Base-by-base conservation (phyloP, 2,329 filamentous ascomycete species). In the Thielaviopsis punctulata region DNA sequence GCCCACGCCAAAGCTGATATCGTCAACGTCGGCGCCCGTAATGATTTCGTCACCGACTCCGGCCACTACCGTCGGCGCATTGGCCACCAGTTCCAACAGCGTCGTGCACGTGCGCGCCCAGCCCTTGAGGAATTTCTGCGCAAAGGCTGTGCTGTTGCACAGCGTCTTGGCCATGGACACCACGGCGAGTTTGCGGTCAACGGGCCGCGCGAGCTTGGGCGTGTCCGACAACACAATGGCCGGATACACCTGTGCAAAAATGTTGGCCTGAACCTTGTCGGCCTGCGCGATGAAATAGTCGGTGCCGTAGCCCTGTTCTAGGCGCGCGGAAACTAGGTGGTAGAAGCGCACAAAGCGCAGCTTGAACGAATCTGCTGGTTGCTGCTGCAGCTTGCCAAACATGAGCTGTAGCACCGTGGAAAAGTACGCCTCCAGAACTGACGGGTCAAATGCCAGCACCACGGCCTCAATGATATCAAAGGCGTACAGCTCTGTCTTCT, bases 81-180 rank as follows among this genome's bases (percentile, higher is more conserved):
- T 93, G 63, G 90, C 83, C 7, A 98, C 75, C 13, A 96, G 75
- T 60, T 90, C 87, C 43, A 98, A 75, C 55, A 98, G 73, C n/a
- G 84, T 81, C 63, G 90, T 85, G 63, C 86, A 92, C 2, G 88
- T 95, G 64, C 86, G 84, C 3, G 76, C 80, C 92, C 93, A 98
- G 44, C 92, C 89, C 67, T 92, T 90, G 60, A 82, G 76, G 63
- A 90, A 92, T 55, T 82, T 80, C 52, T 81, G 75, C 0, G 85
- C 84, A 62, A 98, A 96, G 0, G 85, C 80, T 59, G 82, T 73
- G 7, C 86, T 94, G 65, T 93, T 85, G 58, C 86, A 84, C 22
- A 96, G 72, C 1, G 88, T 93, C 69, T 94, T 95, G 33, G 90
- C 90, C 58, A 95, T 81, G 1, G 89, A 95, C 30, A 98, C 78